Evolutionary conservation across 805 yeast genomes (phyloP).

Genomic region (Diddensiella santjacobensis): DNA sequence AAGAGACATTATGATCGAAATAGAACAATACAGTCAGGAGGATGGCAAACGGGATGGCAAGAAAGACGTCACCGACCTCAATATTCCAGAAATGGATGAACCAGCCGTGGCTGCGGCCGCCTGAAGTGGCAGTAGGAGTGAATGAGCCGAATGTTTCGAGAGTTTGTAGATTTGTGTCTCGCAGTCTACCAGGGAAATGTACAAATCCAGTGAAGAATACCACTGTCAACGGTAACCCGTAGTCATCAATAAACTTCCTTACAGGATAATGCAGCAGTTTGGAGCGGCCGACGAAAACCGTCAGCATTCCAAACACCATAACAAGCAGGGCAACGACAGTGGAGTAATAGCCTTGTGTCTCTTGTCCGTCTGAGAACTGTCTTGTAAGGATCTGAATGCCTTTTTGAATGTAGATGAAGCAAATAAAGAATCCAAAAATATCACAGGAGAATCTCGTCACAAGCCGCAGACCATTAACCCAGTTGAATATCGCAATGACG

Average conservation of each 20-base stretch:
- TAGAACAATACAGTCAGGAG: constrained; percentile 80
- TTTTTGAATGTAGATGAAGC: constrained; percentile 81
- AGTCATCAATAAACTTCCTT: constrained; percentile 75
- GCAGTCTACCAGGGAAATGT: constrained; percentile 81
- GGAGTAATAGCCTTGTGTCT: constrained; percentile 62
- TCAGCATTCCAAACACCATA: constrained; percentile 68
- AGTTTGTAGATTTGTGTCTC: constrained; percentile 51
- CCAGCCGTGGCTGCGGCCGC: constrained; percentile 54
- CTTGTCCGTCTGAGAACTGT: constrained; percentile 53
- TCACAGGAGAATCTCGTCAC: constrained; percentile 86
- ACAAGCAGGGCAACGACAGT: constrained; percentile 71
- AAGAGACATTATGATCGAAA: constrained; percentile 93
- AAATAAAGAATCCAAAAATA: constrained; percentile 88
- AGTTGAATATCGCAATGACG: constrained; percentile 63
- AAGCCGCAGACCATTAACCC: constrained; percentile 60
- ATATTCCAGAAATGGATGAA: constrained; percentile 75
- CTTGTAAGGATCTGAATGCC: constrained; percentile 76
- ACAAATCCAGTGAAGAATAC: constrained; percentile 88
- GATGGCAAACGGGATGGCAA: constrained; percentile 91
- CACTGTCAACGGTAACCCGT: constrained; percentile 78
- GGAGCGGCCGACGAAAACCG: constrained; percentile 49
- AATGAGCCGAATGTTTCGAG: constrained; percentile 72
- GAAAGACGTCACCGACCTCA: constrained; percentile 68
- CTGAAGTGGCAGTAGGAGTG: constrained; percentile 55
- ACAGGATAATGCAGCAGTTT: constrained; percentile 56